Conservation (phyloP, 768 basidiomycete species). For the Coprinellus aureogranulatus region DNA sequence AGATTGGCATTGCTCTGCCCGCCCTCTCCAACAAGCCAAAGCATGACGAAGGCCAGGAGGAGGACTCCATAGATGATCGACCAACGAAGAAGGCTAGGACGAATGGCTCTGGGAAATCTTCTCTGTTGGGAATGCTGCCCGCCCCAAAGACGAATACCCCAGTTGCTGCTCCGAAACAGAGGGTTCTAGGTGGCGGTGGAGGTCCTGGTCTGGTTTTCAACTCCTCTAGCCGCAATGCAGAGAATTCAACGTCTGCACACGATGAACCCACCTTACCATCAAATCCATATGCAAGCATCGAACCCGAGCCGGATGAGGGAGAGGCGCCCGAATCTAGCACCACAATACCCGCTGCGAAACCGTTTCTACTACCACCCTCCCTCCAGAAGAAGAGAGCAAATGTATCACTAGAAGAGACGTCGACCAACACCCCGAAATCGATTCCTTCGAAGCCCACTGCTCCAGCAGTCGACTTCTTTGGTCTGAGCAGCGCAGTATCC, state of each 20-base stretch:
- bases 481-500: slow-evolving; percentile 40
- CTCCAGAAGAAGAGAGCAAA: slow-evolving; percentile 60
- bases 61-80: slow-evolving; percentile 37
- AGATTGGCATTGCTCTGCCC: slow-evolving; percentile 61
- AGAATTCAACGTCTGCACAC: slow-evolving; percentile 7
- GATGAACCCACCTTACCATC: neutral
- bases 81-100: slow-evolving; percentile 60
- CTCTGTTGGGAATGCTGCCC: slow-evolving; percentile 71
- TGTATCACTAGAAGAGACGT: slow-evolving; percentile 47
- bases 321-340: slow-evolving; percentile 17
- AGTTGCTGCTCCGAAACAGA: slow-evolving; percentile 39
- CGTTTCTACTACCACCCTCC: slow-evolving; percentile 58
- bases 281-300: neutral
- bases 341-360: slow-evolving; percentile 24
- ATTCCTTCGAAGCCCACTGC: slow-evolving; percentile 18
- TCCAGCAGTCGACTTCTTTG: slow-evolving; percentile 64
- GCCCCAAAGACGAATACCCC: slow-evolving; percentile 61
- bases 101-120: slow-evolving; percentile 62
- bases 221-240: slow-evolving; percentile 17
- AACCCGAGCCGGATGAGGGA: slow-evolving; percentile 21
- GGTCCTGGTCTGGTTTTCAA: slow-evolving; percentile 65
- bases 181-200: slow-evolving; percentile 63
- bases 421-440: slow-evolving; percentile 13
- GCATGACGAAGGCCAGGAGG: slow-evolving; percentile 33
- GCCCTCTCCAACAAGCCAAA: slow-evolving; percentile 25